These are phyloP conservation scores for Apiospora malaysiana DNA, from an alignment of 2,329 filamentous ascomycete genomes.

Conservation along the genomic window DNA sequence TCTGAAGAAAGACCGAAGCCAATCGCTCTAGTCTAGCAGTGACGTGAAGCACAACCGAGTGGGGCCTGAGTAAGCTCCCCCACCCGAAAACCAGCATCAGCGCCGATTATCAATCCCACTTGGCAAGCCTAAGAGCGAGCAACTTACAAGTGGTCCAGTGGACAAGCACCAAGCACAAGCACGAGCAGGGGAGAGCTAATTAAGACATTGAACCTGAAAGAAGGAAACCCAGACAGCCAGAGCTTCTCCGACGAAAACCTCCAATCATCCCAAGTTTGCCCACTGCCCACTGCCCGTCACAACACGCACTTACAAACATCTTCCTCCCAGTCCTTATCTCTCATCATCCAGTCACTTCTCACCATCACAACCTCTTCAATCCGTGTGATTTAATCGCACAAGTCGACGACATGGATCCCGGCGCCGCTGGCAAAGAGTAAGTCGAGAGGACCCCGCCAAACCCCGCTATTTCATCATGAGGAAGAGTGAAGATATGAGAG, in stretches of 20 bases:
- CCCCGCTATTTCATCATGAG: conserved; percentile 40
- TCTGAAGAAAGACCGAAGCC: conserved; percentile 17
- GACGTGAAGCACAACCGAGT: conserved; percentile 12
- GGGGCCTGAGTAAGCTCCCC: conserved; percentile 18
- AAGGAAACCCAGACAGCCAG: background rate
- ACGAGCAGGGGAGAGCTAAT: background rate
- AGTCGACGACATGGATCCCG: conserved; percentile 34
- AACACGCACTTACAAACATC: conserved; percentile 11
- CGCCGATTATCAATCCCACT: conserved; percentile 17
- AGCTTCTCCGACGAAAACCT: conserved; percentile 15
- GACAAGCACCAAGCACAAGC: conserved; percentile 5
- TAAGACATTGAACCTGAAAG: background rate
- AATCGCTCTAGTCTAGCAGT: conserved; percentile 17
- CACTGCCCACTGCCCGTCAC: conserved; percentile 1
- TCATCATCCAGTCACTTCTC: background rate
- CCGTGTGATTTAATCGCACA: conserved; percentile 1
- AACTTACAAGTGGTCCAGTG: too few relatives aligned
- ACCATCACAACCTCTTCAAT: background rate
- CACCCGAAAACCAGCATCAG: conserved; percentile 17
- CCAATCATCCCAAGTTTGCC: conserved; percentile 8
- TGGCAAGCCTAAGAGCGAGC: background rate
- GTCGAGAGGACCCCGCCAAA: conserved; percentile 37
- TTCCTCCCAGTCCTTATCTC: background rate
- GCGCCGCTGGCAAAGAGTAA: conserved; percentile 38
- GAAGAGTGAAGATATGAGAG: background rate